phyloP scores from a whole-genome alignment of 2,329 filamentous ascomycete genomes.

The Trichophyton rubrum region DNA sequence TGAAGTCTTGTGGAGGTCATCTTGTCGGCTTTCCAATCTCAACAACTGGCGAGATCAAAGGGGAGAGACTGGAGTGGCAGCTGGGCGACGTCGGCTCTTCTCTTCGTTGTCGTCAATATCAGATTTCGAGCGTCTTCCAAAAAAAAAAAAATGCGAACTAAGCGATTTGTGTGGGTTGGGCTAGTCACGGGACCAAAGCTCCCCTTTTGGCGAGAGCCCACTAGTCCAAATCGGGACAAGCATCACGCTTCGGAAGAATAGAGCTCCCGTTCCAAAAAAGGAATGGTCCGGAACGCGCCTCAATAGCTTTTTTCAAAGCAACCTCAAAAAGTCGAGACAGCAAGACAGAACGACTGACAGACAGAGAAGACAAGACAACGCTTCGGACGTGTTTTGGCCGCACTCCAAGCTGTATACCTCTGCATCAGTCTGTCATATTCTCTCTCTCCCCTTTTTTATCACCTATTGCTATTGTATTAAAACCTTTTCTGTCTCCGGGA shows the following conservation, averaged over 20 bases:
- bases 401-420: background rate
- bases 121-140: slow-evolving; percentile 17
- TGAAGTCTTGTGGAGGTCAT: slow-evolving; percentile 43
- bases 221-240: slow-evolving; percentile 18
- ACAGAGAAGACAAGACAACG: background rate
- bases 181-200: slow-evolving; percentile 3
- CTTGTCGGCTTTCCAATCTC: slow-evolving; percentile 36
- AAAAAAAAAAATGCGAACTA: slow-evolving; percentile 14
- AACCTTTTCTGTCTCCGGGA: background rate
- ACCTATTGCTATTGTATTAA: background rate
- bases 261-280: slow-evolving; percentile 21
- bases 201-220: slow-evolving; percentile 23
- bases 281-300: background rate
- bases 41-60: slow-evolving; percentile 22
- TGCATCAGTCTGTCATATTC: background rate
- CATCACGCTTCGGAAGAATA: background rate
- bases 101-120: slow-evolving; percentile 31
- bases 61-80: slow-evolving; percentile 24
- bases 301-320: background rate
- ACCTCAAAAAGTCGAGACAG: background rate
- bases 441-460: background rate
- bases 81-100: slow-evolving; percentile 28
- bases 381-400: background rate
- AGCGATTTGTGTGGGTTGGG: slow-evolving; percentile 34
- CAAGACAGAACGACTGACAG: background rate